Evolutionary conservation across 1,139 yeast genomes (phyloP).

Genomic region (Suhomyces wounanorum): DNA sequence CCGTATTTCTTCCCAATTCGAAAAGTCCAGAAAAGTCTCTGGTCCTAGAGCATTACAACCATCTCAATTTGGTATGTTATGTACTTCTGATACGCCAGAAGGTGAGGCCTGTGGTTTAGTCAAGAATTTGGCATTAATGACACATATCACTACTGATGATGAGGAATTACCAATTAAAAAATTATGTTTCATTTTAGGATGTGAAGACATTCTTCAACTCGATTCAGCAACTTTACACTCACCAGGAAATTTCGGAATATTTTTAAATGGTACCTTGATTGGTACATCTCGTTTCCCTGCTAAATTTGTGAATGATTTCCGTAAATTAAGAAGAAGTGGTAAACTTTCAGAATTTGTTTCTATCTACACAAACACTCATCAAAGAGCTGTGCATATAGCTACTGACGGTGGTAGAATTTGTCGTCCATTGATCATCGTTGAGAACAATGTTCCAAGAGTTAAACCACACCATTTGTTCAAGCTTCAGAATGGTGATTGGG

Average conservation of each 20-base stretch:
- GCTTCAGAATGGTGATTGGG: constrained; percentile 69
- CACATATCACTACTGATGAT: constrained; percentile 97
- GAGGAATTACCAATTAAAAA: constrained; percentile 87
- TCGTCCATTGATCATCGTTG: constrained; percentile 90
- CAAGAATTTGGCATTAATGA: constrained; percentile 94
- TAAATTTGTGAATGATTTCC: constrained; percentile 74
- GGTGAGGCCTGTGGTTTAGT: constrained; percentile 99
- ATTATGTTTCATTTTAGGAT: constrained; percentile 81
- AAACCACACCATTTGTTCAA: constrained; percentile 64
- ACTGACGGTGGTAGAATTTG: constrained; percentile 99
- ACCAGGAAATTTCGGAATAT: constrained; percentile 77
- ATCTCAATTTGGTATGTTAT: constrained; percentile 97
- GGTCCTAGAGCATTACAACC: constrained; percentile 99
- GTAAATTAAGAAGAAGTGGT: constrained; percentile 81
- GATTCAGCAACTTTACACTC: constrained; percentile 85
- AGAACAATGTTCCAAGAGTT: constrained; percentile 69
- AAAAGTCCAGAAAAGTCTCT: constrained; percentile 94
- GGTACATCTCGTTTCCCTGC: constrained; percentile 89
- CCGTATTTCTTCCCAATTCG: constrained; percentile 96
- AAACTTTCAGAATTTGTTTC: constrained; percentile 88
- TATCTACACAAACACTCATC: constrained; percentile 86
- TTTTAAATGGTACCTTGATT: constrained; percentile 88
- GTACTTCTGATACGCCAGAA: constrained; percentile 99
- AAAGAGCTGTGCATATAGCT: constrained; percentile 92
- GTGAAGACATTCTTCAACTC: constrained; percentile 78